phyloP scores from a whole-genome alignment of 257 asterid genomes.

The Forsythia suspensa region DNA sequence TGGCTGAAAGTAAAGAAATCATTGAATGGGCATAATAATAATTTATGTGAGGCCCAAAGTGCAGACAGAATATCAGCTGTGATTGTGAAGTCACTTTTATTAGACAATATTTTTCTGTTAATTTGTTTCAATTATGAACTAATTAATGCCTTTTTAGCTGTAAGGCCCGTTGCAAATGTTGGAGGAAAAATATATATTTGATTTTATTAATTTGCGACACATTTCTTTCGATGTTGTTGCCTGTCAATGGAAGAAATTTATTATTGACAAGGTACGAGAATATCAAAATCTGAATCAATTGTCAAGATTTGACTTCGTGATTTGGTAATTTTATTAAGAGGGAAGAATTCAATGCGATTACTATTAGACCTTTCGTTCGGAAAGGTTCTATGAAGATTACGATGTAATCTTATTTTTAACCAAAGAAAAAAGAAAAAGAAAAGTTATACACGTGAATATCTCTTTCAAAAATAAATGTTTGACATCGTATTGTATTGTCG shows the following conservation, averaged over 20 bases:
- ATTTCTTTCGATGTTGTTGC: neutral
- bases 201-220: neutral
- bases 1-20: neutral
- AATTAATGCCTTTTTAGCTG: conserved; percentile 29
- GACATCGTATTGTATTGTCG: neutral
- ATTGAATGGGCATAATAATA: neutral
- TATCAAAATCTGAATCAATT: neutral
- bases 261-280: neutral
- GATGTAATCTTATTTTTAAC: neutral
- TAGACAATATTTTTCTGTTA: conserved; percentile 34
- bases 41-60: neutral
- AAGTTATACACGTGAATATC: neutral
- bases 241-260: neutral
- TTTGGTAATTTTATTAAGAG: neutral
- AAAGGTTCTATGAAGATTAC: too few relatives aligned
- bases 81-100: conserved; percentile 40
- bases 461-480: neutral
- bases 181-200: neutral
- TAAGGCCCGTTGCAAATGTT: neutral
- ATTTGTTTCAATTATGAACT: conserved; percentile 32
- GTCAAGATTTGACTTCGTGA: neutral
- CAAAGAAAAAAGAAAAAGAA: too few relatives aligned
- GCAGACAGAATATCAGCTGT: conserved; percentile 24
- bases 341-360: neutral
- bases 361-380: neutral